A percentile compares a stretch with the other conserved stretches of the same genome.
Evolutionary conservation across 2,329 filamentous ascomycete genomes (phyloP).

Genomic region (Penicillium sp.): DNA sequence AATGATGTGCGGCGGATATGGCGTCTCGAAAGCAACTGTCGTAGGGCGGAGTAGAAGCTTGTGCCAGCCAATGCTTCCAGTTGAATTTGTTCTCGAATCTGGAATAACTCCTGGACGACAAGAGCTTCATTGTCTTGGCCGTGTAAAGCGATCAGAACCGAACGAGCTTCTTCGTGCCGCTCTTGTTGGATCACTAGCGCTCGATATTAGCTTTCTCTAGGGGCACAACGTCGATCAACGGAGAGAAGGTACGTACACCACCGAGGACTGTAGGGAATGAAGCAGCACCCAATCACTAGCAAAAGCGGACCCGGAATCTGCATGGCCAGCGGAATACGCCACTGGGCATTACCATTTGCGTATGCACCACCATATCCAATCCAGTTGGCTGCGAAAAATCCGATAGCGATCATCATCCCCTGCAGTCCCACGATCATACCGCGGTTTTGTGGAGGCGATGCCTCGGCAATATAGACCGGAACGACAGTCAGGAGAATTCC

Average conservation of each 20-base stretch:
- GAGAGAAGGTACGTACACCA: slow-evolving; percentile 17
- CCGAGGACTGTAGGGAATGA: slow-evolving; percentile 23
- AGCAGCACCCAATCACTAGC: slow-evolving; percentile 20
- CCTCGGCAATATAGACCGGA: slow-evolving; percentile 33
- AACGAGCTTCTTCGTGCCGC: not conserved
- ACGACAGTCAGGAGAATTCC: slow-evolving; percentile 26
- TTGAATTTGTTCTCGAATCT: slow-evolving; percentile 22
- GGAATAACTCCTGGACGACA: slow-evolving; percentile 15
- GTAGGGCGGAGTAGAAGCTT: slow-evolving; percentile 12
- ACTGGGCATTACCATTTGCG: slow-evolving; percentile 21
- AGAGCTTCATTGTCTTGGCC: slow-evolving; percentile 1
- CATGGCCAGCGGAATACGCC: slow-evolving; percentile 25
- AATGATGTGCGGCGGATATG: slow-evolving; percentile 37
- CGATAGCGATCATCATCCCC: slow-evolving; percentile 42
- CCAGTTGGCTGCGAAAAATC: slow-evolving; percentile 47
- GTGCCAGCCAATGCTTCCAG: slow-evolving; percentile 13
- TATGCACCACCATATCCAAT: slow-evolving; percentile 40
- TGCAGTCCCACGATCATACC: slow-evolving; percentile 38
- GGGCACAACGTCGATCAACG: not conserved
- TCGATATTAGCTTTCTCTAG: not conserved
- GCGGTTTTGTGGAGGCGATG: slow-evolving; percentile 34
- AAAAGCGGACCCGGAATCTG: slow-evolving; percentile 22
- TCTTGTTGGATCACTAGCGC: not conserved
- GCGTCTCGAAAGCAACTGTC: slow-evolving; percentile 18
- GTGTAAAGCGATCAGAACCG: not conserved